Conservation (phyloP, 139 green algal genomes). For the Chlamydomonas sp. region DNA sequence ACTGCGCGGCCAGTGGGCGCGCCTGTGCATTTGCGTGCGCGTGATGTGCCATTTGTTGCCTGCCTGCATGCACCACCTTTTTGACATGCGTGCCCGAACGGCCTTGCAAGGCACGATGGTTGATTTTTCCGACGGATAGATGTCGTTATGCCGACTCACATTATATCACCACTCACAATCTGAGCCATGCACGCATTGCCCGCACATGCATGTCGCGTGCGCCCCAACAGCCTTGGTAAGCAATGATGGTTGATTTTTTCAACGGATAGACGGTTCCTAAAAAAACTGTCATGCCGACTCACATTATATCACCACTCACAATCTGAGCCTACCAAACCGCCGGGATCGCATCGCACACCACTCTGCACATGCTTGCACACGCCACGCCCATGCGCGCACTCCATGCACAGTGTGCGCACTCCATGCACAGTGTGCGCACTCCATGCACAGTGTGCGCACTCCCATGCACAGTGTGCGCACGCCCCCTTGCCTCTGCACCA, state of each 20-base stretch:
- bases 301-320: slow-evolving; percentile 48
- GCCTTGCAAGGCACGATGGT: no score
- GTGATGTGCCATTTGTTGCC: no score
- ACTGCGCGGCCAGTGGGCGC: no score
- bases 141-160: slow-evolving; percentile 45
- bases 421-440: background rate
- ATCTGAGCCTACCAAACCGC: no score
- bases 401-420: background rate
- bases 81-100: no score
- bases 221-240: background rate
- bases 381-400: background rate
- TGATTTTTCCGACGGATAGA: no score
- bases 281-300: slow-evolving; percentile 53
- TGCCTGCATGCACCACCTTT: no score
- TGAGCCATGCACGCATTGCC: slow-evolving; percentile 24
- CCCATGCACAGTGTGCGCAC: background rate
- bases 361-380: background rate
- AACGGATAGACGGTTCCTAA: no score
- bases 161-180: slow-evolving; percentile 50
- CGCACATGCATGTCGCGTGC: background rate
- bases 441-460: background rate
- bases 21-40: no score
- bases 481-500: no score
- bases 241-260: no score
- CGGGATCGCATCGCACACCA: no score